A percentile compares a stretch with the other conserved stretches of the same genome.
Conservation (phyloP, 345 rosid genomes). For the Salix udensis region DNA sequence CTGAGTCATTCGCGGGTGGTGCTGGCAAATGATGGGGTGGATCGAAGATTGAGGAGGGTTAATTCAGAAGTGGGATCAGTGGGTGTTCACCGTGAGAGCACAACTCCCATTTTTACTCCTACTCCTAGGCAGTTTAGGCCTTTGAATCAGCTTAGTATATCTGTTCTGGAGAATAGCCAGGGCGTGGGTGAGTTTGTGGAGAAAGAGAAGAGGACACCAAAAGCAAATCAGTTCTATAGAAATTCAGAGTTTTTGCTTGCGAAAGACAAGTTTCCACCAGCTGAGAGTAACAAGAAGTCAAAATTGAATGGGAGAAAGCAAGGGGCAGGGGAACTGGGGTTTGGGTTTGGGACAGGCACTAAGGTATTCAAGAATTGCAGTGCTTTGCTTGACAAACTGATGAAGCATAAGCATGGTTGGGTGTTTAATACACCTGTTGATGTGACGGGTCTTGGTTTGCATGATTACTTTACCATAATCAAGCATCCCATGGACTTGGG, state of each 20-base stretch:
- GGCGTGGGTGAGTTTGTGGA: slow-evolving; percentile 63
- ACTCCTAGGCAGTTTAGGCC: slow-evolving; percentile 66
- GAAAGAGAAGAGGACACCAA: slow-evolving; percentile 96
- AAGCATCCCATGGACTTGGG: slow-evolving; percentile 98
- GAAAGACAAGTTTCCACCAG: slow-evolving; percentile 94
- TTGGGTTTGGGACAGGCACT: slow-evolving; percentile 50
- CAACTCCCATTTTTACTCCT: slow-evolving; percentile 39
- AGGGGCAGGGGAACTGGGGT: slow-evolving; percentile 52
- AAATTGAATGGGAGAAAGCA: slow-evolving; percentile 73
- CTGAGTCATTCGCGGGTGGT: slow-evolving; percentile 31
- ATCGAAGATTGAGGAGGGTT: slow-evolving; percentile 55
- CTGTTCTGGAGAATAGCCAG: slow-evolving; percentile 66
- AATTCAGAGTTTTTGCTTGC: slow-evolving; percentile 95
- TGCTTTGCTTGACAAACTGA: slow-evolving; percentile 76
- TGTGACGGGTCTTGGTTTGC: slow-evolving; percentile 69
- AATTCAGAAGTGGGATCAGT: slow-evolving; percentile 60
- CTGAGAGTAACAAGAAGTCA: slow-evolving; percentile 91
- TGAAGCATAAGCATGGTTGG: slow-evolving; percentile 98
- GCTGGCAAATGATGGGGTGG: slow-evolving; percentile 33
- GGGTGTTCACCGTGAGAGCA: slow-evolving; percentile 25
- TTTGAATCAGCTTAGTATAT: slow-evolving; percentile 62
- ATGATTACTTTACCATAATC: slow-evolving; percentile 74
- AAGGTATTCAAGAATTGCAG: slow-evolving; percentile 69
- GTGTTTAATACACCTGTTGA: slow-evolving; percentile 94
- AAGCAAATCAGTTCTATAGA: slow-evolving; percentile 90